A percentile compares a stretch with the other conserved stretches of the same genome.
Evolutionary conservation across 768 basidiomycete species (phyloP).

Genomic region (Scleroderma bovista): DNA sequence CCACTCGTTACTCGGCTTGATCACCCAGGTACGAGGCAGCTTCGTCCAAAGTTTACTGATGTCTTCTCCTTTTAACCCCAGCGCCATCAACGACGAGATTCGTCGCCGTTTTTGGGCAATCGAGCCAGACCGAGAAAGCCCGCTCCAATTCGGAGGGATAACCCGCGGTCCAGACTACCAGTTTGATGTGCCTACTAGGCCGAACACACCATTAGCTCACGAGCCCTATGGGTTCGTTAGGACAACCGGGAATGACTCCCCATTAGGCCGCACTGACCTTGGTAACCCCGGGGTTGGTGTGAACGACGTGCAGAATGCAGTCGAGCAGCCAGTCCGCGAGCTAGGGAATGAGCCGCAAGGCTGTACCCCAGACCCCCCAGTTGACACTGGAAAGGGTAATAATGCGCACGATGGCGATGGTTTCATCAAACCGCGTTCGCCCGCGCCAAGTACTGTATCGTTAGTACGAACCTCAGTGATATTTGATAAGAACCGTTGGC

Average conservation of each 20-base stretch:
- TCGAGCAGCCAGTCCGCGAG: not conserved
- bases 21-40: not conserved
- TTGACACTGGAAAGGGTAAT: not conserved
- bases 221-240: not conserved
- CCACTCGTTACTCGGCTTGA: not conserved
- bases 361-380: not conserved
- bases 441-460: not conserved
- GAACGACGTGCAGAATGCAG: not conserved
- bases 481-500: not conserved
- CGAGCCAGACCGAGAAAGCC: not conserved
- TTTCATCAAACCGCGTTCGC: not conserved
- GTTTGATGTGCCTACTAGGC: not conserved
- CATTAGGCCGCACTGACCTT: not conserved
- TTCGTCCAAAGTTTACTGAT: not conserved
- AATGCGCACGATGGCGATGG: not conserved
- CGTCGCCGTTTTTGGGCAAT: not conserved
- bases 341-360: not conserved
- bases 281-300: not conserved
- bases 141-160: not conserved
- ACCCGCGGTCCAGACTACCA: not conserved
- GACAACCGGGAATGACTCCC: not conserved
- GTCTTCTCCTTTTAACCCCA: not conserved
- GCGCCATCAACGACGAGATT: not conserved
- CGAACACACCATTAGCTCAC: not conserved
- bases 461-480: not conserved